Evolutionary conservation across 352 stramenopile genomes (phyloP), one percentile per base, ranked within the genome.

Genomic region (Pythium pyrilobum): DNA sequence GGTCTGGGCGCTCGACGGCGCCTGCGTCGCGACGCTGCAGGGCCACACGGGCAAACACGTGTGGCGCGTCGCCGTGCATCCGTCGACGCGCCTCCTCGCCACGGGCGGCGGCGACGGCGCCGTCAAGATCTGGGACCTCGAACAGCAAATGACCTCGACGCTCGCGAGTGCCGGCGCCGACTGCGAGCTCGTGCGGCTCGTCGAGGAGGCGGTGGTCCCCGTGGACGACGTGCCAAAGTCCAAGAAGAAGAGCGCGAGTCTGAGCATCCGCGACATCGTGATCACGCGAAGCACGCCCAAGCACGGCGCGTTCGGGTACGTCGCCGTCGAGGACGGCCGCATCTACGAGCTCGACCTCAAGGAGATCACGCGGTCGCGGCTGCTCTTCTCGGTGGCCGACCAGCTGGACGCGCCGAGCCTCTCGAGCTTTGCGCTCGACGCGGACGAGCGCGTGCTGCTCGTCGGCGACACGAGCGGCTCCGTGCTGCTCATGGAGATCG

Each of bases 81-180:
- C 81, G 4, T 69, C 64, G 0, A 34, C 59, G 15, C 44, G 54
- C 11, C 44, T 79, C 5, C 42, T 93, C 9, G 83, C 81, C 0
- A 89, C 85, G 1, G 85, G 85, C 42, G 85, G 85, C 7, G 72
- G 78, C n/a, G 85, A 95, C 38, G 73, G 77, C 15, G 77, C 81
- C 11, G 76, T 81, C 32, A 95, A 95, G 61, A 62, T 94, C 3
- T 95, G 85, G 85, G 66, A 89, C 40, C 36, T 89, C 24, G 32
- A 64, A 24, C 69, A 72, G 15, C 77, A 92, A 63, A 54, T 83
- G 15, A 70, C 72, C 42, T 87, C 69, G 20, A 78, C 71, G 0
- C 61, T 55, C 4, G 38, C 63, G 37, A 46, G 27, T 0, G 52
- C 58, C 25, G 58, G 51, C 2, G 51, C 39, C 0, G 32, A 61